These are phyloP conservation scores for Metschnikowia lachancei DNA, from an alignment of 805 yeast species.

Conservation along the genomic window DNA sequence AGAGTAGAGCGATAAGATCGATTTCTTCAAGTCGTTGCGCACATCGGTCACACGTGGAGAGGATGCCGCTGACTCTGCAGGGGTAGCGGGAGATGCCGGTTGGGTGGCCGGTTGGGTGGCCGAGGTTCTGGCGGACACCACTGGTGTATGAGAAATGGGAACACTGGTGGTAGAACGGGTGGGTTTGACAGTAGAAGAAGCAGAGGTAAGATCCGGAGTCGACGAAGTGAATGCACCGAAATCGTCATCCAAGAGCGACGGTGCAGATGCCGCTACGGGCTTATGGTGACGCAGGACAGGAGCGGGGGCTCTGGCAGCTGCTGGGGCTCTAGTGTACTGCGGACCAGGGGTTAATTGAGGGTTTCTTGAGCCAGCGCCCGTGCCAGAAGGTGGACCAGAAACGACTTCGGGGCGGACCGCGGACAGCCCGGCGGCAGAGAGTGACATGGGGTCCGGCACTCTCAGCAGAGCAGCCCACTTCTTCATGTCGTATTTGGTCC, in stretches of 20 bases:
- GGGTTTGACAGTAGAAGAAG: conserved; percentile 4
- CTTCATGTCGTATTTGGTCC: conserved; percentile 87
- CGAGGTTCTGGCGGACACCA: no score
- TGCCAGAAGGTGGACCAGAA: no score
- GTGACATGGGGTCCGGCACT: conserved; percentile 59
- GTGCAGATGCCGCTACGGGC: conserved; percentile 4
- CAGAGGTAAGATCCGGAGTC: conserved; percentile 13
- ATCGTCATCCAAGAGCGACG: conserved; percentile 36
- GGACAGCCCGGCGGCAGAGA: conserved; percentile 14
- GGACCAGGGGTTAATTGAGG: background rate
- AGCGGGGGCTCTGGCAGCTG: background rate
- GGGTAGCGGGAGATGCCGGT: conserved; percentile 13
- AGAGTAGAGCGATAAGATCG: conserved; percentile 84
- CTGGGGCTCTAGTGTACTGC: background rate
- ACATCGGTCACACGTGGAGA: conserved; percentile 10
- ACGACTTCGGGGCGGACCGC: no score
- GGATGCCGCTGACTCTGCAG: conserved; percentile 1
- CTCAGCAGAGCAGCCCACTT: conserved; percentile 70
- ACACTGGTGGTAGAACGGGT: conserved; percentile 12
- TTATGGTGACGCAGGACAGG: background rate
- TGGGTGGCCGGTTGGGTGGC: conserved; percentile 7
- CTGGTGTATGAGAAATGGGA: background rate
- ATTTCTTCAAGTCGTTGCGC: conserved; percentile 70
- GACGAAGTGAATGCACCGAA: conserved; percentile 41
- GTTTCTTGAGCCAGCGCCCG: no score